Evolutionary conservation across 2,329 filamentous ascomycete species (phyloP), one percentile per base, ranked within the genome.

Genomic region (Trichoderma sp.): DNA sequence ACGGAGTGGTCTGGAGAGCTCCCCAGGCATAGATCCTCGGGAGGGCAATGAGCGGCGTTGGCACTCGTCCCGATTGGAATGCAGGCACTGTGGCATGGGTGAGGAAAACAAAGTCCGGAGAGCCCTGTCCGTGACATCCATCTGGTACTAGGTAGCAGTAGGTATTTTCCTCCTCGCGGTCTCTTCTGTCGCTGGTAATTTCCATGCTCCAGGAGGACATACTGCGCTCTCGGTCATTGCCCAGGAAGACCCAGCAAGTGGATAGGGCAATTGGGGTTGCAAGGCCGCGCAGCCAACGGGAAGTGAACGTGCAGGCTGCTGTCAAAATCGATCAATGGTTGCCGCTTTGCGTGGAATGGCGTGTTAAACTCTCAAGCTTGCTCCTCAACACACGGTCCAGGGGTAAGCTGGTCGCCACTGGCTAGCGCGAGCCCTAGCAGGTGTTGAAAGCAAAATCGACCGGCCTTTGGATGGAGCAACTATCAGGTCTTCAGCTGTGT

Each of bases 321-420:
- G 63, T 50, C 48, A n/a, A 51, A 55, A 56, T 28, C 51, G 51
- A 63, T 63, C 58, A 54, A 44, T 43, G 41, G 56, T 65, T 30
- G 26, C 19, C 47, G 51, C 60, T 47, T 24, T 59, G 50, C 24
- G 48, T 54, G 48, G 43, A 47, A 60, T 60, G 55, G 56, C 56
- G 55, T 59, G 55, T 54, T 54, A 55, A 65, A 60, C 30, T 47
- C 41, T 65, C 55, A 65, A 65, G 56, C 64, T 61, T 28, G 45
- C 50, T 50, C n/a, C 17, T 17, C 50, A 4, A 10, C 44, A 61
- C 34, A 61, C 28, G 64, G 50, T 44, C 64, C 58, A 48, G 64
- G 64, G 58, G 58, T 65, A 65, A 61, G n/a, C 26, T 62, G 19
- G 58, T 51, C 34, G 58, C 64, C 64, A 63, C 64, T 55, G 43